Base-by-base conservation (phyloP, 768 basidiomycete genomes). In the Amyloporia xantha region DNA sequence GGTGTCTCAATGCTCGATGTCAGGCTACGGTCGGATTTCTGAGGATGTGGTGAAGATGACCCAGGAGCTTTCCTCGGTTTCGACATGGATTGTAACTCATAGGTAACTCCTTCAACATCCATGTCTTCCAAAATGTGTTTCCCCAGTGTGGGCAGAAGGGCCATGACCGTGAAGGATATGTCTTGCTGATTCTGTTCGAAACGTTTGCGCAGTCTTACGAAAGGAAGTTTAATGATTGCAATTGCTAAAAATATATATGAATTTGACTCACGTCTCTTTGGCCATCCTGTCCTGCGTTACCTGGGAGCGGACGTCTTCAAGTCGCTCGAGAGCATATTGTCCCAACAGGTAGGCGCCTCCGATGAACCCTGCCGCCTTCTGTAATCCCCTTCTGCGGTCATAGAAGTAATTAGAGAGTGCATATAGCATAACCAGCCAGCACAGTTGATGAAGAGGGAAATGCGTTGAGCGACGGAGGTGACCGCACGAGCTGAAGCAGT, bases 121-220 rank as follows among this genome's bases (percentile, higher is more conserved):
- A 91, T 84, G 25, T 77, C 78, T 20, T 72, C 69, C n/a, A 86
- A 65, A 11, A 91, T 71, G 52, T 83, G 79, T 12, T 75, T 68
- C 5, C 79, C 74, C 15, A 91, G 73, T 1, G 82, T 82, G 1
- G 84, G 82, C 15, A 89, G 64, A 35, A 85, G 72, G 0, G 84
- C 81, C 61, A 86, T 78, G 41, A 85, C 70, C 0, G 86, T 91
- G 60, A 81, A 94, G 5, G 84, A 79, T 20, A 79, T 73, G 59
- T 92, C 84, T 50, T 88, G 80, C 55, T 86, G 83, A 21, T 82
- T 89, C 53, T 86, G 81, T 27, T 75, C 71, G 63, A 91, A 94
- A 28, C 91, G 73, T 40, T 80, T 71, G 44, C 79, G 75, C 23
- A 93, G 67, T 55, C 90, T 92, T 47, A 6, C 45, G 15, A 13